Evolutionary conservation across 441 rosid species (phyloP), one percentile per base, ranked within the genome.

Genomic region (Arabidopsis hybrid): DNA sequence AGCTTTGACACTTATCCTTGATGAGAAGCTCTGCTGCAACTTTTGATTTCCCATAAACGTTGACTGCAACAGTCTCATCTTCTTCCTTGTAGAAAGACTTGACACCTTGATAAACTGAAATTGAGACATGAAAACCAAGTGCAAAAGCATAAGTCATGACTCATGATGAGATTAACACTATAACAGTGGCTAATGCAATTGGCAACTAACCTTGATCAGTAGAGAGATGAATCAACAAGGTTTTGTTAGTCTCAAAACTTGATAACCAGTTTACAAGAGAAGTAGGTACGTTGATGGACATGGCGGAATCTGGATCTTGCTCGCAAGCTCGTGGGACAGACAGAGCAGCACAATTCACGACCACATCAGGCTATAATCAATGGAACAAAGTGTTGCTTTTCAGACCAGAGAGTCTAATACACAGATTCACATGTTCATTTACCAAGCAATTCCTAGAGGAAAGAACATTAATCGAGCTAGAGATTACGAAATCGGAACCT

Each of bases 71-170:
- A 78, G 86, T 82, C 72, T 87, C 88, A 32, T 94, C 95, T 67
- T 89, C 96, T 85, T 94, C 98, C 86, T 89, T 89, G 85, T 91
- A 91, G 71, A 87, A 91, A 39, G 91, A 86, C 77, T 91, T 91
- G 63, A 84, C 81, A 43, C 96, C 99, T 83, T 87, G 81, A 69
- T 91, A 94, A 72, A 91, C 98, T 90, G 84, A 67, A 40, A 55
- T 18, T 12, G 36, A 52, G 58, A 60, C 32, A 49, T 47, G 14
- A 11, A 73, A 21, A 36, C 36, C 51, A 31, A 9, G 12, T 26
- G 42, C 21, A 29, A 73, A 29, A 18, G 42, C 57, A 12, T 3
- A 57, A 57, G 32, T 32, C 32, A 40, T 57, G 55, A 29, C 8
- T 42, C 38, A n/a, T 13, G 50, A n/a, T 56, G 29, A 56, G 26